Percentiles rank a stretch among this genome's conserved stretches.
phyloP scores from a whole-genome alignment of 495 filamentous ascomycete genomes.

The Lichina pygmaea region DNA sequence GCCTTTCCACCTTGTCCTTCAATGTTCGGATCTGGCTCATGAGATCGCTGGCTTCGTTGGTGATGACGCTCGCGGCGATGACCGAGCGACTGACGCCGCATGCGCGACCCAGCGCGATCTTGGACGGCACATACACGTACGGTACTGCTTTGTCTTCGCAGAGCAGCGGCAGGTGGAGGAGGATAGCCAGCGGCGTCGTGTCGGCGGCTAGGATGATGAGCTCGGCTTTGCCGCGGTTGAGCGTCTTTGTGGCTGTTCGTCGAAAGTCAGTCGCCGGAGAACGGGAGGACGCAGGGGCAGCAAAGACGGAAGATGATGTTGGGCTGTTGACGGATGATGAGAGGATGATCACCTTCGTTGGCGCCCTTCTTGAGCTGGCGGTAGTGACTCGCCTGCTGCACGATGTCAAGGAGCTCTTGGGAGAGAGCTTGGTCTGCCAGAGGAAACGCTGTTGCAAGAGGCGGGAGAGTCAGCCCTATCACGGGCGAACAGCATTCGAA shows the following conservation, averaged over 20 bases:
- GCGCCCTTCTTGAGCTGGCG: constrained; percentile 74
- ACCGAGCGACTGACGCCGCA: constrained; percentile 70
- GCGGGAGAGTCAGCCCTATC: neutral
- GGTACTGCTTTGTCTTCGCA: constrained; percentile 57
- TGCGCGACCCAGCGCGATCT: constrained; percentile 53
- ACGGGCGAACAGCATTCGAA: neutral
- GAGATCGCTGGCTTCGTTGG: constrained; percentile 78
- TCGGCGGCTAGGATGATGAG: constrained; percentile 76
- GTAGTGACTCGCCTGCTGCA: constrained; percentile 69
- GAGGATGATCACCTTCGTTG: constrained; percentile 17
- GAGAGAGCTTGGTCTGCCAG: constrained; percentile 58
- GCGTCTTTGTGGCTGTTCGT: constrained; percentile 45
- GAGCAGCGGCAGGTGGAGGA: constrained; percentile 76
- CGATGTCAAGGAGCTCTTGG: constrained; percentile 58
- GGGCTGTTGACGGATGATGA: neutral
- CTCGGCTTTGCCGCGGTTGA: constrained; percentile 73
- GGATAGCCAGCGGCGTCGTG: constrained; percentile 60
- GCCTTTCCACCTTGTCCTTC: constrained; percentile 87
- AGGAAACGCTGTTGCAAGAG: constrained; percentile 42
- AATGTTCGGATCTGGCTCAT: constrained; percentile 57
- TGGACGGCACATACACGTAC: constrained; percentile 43
- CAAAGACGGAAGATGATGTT: neutral
- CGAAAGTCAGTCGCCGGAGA: neutral
- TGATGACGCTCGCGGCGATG: constrained; percentile 67
- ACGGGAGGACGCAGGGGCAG: neutral